Evolutionary conservation across 2,329 filamentous ascomycete species (phyloP), one percentile per base, ranked within the genome.

Genomic region (Talaromyces marneffei): DNA sequence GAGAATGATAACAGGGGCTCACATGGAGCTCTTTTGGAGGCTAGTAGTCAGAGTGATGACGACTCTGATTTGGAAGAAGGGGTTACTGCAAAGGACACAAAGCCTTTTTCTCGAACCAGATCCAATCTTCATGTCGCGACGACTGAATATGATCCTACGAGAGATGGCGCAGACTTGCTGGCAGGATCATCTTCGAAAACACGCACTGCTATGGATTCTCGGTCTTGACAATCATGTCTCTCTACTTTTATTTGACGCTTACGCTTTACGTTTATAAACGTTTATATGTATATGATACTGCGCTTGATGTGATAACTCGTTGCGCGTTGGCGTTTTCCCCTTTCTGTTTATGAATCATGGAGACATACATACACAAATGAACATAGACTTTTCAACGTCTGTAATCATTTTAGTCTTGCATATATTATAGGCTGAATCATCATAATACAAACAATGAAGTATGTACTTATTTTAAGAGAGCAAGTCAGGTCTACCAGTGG

Each of bases 11-110:
- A 77, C 35, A 63, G 66, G 33, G 69, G 72, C 53, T 70, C 69
- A 9, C 71, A 59, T 37, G 60, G 55, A 27, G 48, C 52, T n/a
- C 60, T 62, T 39, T 50, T 57, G 25, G 56, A 55, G 4, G 42
- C 25, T 2, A 39, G 25, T 23, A 55, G 25, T 16, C 33, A 75
- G 23, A 70, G 71, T 25, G 67, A 66, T 27, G 58, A 46, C 6
- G 70, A 72, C 6, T 69, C 68, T 16, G 73, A 72, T 57, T 70
- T 70, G 1, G 75, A 74, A 60, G 71, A 72, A 57, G 71, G 64
- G 16, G 44, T 63, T 2, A 48, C 14, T 33, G 59, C 46, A 60
- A 67, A 58, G 40, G 62, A 10, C 29, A 40, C 54, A 25, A 63
- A 57, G 35, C 61, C 46, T 46, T 58, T 58, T 20, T 40, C 56